phyloP scores from a whole-genome alignment of 1,139 yeast genomes.

The Pichia cactophila region DNA sequence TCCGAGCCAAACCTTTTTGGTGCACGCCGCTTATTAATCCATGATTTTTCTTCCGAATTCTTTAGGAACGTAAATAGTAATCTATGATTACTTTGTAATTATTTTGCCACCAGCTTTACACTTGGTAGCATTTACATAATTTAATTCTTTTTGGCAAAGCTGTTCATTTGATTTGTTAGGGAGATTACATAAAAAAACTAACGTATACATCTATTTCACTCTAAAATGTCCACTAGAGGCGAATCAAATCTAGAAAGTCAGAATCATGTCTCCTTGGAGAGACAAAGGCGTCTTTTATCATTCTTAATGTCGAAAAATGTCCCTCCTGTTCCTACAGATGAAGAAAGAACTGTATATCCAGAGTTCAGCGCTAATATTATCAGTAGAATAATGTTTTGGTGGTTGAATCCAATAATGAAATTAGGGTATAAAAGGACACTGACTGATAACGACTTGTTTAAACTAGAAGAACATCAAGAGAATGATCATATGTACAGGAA shows the following conservation, averaged over 20 bases:
- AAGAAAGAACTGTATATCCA: constrained; percentile 38
- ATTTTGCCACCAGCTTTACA: no score
- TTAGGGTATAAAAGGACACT: constrained; percentile 48
- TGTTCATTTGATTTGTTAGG: no score
- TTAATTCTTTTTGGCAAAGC: no score
- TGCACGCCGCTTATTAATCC: no score
- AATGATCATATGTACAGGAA: constrained; percentile 32
- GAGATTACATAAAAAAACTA: no score
- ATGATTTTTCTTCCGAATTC: no score
- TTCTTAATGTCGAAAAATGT: constrained; percentile 35
- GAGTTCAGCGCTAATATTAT: constrained; percentile 30
- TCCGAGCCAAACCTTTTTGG: no score
- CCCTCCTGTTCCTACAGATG: constrained; percentile 46
- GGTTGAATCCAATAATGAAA: constrained; percentile 44
- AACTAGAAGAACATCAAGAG: constrained; percentile 33
- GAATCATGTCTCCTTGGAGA: background rate
- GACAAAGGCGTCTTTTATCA: constrained; percentile 34
- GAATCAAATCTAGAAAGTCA: constrained; percentile 6
- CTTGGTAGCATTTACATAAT: no score
- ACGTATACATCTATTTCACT: no score
- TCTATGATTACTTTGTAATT: no score
- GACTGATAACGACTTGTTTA: constrained; percentile 39
- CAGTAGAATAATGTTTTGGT: constrained; percentile 35
- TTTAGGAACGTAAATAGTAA: no score
- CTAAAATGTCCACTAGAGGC: background rate